Evolutionary conservation across 306 rosid species (phyloP), one percentile per base, ranked within the genome.

Genomic region (Chamaecrista fasciculata): DNA sequence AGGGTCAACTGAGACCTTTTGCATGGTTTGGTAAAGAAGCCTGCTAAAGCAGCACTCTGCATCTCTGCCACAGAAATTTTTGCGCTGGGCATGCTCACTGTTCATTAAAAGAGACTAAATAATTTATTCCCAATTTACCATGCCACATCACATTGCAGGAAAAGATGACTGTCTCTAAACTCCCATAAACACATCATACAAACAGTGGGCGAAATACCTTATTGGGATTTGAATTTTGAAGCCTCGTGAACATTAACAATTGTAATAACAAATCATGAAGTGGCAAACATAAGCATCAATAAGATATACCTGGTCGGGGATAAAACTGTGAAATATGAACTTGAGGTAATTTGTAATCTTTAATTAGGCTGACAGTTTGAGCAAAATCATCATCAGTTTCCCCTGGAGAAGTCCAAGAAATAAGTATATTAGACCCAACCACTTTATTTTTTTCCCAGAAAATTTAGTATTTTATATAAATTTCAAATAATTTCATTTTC

Each of bases 321-420:
- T 94, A 94, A 80, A 94, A 94, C 76, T 94, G 99, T 40, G 97
- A 94, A 74, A 94, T 91, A 75, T 94, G 99, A 82, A 94, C 95
- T 84, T 94, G 99, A 51, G 97, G 33, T 44, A 94, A 80, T 79
- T 86, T 82, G 89, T 91, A 94, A 59, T 86, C 86, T 61, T 81
- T 73, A 66, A 91, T 74, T 46, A 94, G 96, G 82, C 83, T 70
- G 62, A 89, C 71, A 43, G 99, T 94, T 78, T 86, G 86, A 60
- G 79, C 76, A 79, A 94, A 94, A 78, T 94, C 92, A 76, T 94
- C 95, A 79, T 94, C 95, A 2, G 95, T 88, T 80, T 94, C 99
- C 63, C 98, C 98, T 93, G 85, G 46, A 79, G 71, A 80, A 53
- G 46, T 77, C 82, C 60, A 78, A 72, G 59, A 74, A 74, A 51